These are phyloP conservation scores for Veloboletus limbatus DNA, from an alignment of 1,284 basidiomycete species.

Conservation along the genomic window DNA sequence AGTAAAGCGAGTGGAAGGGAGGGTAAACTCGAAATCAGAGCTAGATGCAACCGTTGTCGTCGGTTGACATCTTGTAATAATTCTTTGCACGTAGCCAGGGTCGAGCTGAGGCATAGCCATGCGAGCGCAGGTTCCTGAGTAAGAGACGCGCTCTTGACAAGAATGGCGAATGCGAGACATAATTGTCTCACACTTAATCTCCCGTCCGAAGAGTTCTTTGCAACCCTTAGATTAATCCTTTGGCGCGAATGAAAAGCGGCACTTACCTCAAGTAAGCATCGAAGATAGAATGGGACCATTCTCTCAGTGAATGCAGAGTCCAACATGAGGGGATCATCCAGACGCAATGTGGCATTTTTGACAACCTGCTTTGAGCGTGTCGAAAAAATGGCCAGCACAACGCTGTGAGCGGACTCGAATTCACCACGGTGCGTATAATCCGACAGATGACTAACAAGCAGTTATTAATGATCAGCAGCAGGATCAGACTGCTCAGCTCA, in stretches of 20 bases:
- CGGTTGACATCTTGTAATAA: slow-evolving; percentile 30
- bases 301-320: slow-evolving; percentile 44
- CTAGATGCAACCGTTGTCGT: slow-evolving; percentile 52
- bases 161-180: slow-evolving; percentile 60
- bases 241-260: background rate
- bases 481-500: slow-evolving; percentile 36
- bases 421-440: slow-evolving; percentile 60
- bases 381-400: slow-evolving; percentile 65
- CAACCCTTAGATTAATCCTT: background rate
- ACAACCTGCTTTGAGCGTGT: slow-evolving; percentile 45
- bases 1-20: slow-evolving; percentile 55
- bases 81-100: slow-evolving; percentile 39
- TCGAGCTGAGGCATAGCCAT: slow-evolving; percentile 57
- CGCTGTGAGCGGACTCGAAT: slow-evolving; percentile 75
- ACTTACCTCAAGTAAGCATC: slow-evolving; percentile 60
- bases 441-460: slow-evolving; percentile 46
- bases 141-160: slow-evolving; percentile 55
- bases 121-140: slow-evolving; percentile 42
- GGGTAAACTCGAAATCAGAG: slow-evolving; percentile 58
- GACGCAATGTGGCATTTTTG: slow-evolving; percentile 8
- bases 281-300: slow-evolving; percentile 65
- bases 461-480: background rate
- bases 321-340: slow-evolving; percentile 10
- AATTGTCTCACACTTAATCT: slow-evolving; percentile 58
- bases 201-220: slow-evolving; percentile 61